Percentiles rank a stretch among this genome's conserved stretches.
phyloP scores from a whole-genome alignment of 78 protist genomes.

The Salpingoeca rosetta region DNA sequence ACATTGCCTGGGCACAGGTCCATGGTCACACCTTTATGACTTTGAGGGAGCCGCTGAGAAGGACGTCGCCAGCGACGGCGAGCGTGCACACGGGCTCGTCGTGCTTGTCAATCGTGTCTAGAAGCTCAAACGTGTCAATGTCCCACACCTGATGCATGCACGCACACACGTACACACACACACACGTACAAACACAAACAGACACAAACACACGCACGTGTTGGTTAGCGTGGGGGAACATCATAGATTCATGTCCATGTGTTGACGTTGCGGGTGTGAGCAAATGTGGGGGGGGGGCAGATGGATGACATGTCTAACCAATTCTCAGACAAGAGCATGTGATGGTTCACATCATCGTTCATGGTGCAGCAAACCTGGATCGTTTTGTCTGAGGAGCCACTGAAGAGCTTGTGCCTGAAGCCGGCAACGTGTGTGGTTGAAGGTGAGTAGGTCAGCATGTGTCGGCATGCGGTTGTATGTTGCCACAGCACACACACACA shows the following conservation, averaged over 20 bases:
- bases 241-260: neutral
- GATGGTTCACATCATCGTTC: neutral
- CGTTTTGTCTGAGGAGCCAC: too few species aligned
- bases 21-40: too few species aligned
- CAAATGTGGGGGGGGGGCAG: neutral
- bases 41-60: conserved; percentile 35
- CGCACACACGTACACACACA: too few species aligned
- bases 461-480: neutral
- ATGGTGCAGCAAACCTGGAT: neutral
- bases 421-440: neutral
- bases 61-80: conserved; percentile 20
- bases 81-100: conserved; percentile 43
- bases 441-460: neutral
- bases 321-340: neutral
- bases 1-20: too few species aligned
- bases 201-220: too few species aligned
- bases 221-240: too few species aligned
- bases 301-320: neutral
- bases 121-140: too few species aligned
- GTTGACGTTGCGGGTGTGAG: neutral
- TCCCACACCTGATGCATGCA: too few species aligned
- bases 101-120: too few species aligned
- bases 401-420: neutral
- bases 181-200: too few species aligned
- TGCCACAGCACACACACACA: too few species aligned